A percentile compares a stretch with the other conserved stretches of the same genome.
Conservation (phyloP, 768 basidiomycete species). For the Tylopilus vinaceipallidus region DNA sequence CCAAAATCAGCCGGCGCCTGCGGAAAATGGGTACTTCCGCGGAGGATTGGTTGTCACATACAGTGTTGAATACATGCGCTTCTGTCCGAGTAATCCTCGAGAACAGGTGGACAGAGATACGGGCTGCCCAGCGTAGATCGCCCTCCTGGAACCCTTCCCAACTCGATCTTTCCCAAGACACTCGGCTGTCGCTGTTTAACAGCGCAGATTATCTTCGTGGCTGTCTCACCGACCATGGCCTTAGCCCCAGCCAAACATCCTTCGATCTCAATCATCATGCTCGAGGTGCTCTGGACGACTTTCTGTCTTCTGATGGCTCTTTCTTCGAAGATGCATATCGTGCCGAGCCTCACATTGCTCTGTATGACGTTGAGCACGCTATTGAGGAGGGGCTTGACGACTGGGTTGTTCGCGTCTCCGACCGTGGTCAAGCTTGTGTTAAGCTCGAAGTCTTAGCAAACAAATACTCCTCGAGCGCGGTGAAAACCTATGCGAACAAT, state of each 20-base stretch:
- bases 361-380: slow-evolving; percentile 39
- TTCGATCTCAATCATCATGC: slow-evolving; percentile 6
- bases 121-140: slow-evolving; percentile 23
- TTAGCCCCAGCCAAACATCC: not conserved
- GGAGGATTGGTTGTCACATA: slow-evolving; percentile 14
- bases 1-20: slow-evolving; percentile 38
- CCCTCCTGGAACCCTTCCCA: slow-evolving; percentile 31
- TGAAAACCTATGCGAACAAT: slow-evolving; percentile 27
- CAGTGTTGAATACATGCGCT: slow-evolving; percentile 7
- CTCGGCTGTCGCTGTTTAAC: slow-evolving; percentile 31
- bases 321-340: slow-evolving; percentile 11
- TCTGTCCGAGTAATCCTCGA: slow-evolving; percentile 25
- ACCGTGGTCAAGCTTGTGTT: slow-evolving; percentile 12
- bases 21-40: slow-evolving; percentile 33
- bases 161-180: slow-evolving; percentile 31
- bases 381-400: slow-evolving; percentile 31
- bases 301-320: slow-evolving; percentile 9
- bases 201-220: slow-evolving; percentile 30
- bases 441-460: slow-evolving; percentile 24
- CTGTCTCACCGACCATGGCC: slow-evolving; percentile 5
- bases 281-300: slow-evolving; percentile 17
- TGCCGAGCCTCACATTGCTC: slow-evolving; percentile 13
- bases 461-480: slow-evolving; percentile 30
- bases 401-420: slow-evolving; percentile 31
- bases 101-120: slow-evolving; percentile 37